Evolutionary conservation across 805 yeast genomes (phyloP).

Genomic region (Jamesozyma gamospora): DNA sequence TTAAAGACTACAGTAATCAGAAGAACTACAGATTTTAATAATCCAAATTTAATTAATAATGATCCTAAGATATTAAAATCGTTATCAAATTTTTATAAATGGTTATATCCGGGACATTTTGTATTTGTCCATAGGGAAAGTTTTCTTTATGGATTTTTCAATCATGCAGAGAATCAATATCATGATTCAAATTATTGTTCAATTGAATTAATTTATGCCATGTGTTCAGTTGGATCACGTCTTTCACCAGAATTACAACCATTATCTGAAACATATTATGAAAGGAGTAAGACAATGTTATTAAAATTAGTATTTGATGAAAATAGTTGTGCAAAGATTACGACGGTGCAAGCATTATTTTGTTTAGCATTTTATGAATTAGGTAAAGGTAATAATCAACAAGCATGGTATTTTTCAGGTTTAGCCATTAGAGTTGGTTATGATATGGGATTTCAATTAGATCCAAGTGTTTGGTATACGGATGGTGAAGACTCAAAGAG

Average conservation of each 20-base stretch:
- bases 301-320: conserved; percentile 32
- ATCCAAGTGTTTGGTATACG: conserved; percentile 50
- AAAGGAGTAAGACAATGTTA: conserved; percentile 36
- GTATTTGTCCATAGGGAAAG: conserved; percentile 57
- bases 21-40: conserved; percentile 11
- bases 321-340: conserved; percentile 34
- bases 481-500: conserved; percentile 28
- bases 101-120: conserved; percentile 57
- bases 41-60: conserved; percentile 18
- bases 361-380: conserved; percentile 52
- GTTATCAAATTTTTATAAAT: conserved; percentile 39
- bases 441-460: conserved; percentile 53
- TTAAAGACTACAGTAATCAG: conserved; percentile 27
- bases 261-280: conserved; percentile 37
- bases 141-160: conserved; percentile 49
- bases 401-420: conserved; percentile 57
- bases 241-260: conserved; percentile 35
- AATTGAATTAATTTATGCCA: conserved; percentile 41
- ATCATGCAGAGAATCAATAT: conserved; percentile 37
- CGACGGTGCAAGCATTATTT: conserved; percentile 50
- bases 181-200: conserved; percentile 43
- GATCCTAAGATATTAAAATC: conserved; percentile 25
- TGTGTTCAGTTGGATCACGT: conserved; percentile 51
- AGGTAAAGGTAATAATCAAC: conserved; percentile 46
- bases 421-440: conserved; percentile 55